Conservation (phyloP, 139 green algal genomes). For the Pseudopediastrum boryanum region DNA sequence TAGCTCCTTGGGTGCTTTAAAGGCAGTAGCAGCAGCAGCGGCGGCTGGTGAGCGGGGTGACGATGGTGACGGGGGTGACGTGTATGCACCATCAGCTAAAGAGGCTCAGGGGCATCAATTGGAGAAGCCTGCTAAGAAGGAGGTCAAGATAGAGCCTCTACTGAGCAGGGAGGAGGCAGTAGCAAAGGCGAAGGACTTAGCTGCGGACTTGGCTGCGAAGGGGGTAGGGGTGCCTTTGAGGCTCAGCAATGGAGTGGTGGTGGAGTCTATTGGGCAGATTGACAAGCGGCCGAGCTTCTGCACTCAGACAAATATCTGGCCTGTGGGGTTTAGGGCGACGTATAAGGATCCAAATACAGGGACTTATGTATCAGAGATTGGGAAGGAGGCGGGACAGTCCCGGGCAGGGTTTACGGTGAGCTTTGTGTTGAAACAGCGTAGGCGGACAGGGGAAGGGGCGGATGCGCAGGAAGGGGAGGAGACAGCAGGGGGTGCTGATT, state of each 20-base stretch:
- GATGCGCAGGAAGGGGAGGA: not conserved
- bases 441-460: not conserved
- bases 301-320: conserved; percentile 10
- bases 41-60: not conserved
- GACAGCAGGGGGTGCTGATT: not conserved
- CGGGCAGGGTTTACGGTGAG: conserved; percentile 28
- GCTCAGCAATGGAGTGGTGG: conserved; percentile 13
- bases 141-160: too few relatives aligned
- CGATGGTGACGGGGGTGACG: not conserved
- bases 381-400: not conserved
- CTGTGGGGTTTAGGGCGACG: conserved; percentile 19
- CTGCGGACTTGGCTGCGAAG: conserved; percentile 4
- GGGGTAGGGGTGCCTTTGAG: conserved; percentile 11
- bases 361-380: conserved; percentile 27
- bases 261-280: conserved; percentile 25
- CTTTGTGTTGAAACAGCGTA: not conserved
- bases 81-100: too few relatives aligned
- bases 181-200: conserved; percentile 1
- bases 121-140: too few relatives aligned
- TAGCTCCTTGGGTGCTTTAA: not conserved
- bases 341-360: conserved; percentile 15
- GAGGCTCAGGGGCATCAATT: too few relatives aligned
- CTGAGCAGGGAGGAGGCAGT: conserved; percentile 16
- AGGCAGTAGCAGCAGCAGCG: too few relatives aligned
- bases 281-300: conserved; percentile 25